Evolutionary conservation across 208 protist genomes (phyloP).

Genomic region (Acanthamoeba royreba): DNA sequence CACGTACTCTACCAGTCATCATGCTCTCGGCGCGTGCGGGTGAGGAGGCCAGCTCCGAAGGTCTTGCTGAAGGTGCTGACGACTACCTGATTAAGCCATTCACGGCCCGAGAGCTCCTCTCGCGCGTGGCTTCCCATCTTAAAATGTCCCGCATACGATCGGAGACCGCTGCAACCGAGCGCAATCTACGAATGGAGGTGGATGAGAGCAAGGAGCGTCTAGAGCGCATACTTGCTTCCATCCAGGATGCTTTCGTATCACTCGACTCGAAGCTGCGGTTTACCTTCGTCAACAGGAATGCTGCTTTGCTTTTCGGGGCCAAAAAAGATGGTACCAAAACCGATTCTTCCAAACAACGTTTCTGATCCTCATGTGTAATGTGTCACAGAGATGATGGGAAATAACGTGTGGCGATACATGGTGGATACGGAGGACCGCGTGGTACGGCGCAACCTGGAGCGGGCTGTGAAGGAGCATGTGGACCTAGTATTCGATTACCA

Average conservation of each 20-base stretch:
- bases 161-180: not conserved
- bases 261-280: not conserved
- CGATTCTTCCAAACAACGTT: too few relatives aligned
- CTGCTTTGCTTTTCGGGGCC: not conserved
- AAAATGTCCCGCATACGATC: not conserved
- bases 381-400: not conserved
- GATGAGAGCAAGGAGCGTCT: not conserved
- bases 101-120: slow-evolving; percentile 26
- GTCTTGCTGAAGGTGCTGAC: slow-evolving; percentile 39
- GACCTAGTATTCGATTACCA: not conserved
- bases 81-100: slow-evolving; percentile 61
- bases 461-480: not conserved
- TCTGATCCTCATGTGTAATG: too few relatives aligned
- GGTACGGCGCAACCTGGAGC: not conserved
- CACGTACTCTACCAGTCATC: slow-evolving; percentile 30
- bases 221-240: not conserved
- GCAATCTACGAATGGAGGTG: not conserved
- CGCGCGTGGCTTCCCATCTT: not conserved
- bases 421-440: not conserved
- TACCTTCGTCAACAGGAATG: not conserved
- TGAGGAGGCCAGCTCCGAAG: slow-evolving; percentile 38
- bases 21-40: slow-evolving; percentile 54
- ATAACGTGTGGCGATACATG: slow-evolving; percentile 26
- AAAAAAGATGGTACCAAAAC: not conserved
- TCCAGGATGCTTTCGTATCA: not conserved